Evolutionary conservation across 1,284 basidiomycete genomes (phyloP), one percentile per base, ranked within the genome.

Genomic region (Leccinum fuscescens): DNA sequence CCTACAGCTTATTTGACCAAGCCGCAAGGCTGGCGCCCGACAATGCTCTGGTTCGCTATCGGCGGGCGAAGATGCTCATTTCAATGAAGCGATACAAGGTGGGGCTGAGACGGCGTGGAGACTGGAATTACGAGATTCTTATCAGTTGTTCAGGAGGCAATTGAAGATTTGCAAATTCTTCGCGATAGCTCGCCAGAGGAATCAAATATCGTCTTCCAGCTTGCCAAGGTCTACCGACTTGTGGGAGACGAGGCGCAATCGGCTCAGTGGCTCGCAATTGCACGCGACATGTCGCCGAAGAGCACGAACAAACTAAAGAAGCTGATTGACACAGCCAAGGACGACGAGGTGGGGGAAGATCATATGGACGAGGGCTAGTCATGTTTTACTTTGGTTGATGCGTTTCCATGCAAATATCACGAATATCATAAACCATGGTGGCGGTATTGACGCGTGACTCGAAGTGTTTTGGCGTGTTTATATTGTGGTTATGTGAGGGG

Each of bases 121-220:
- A 59, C 53, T 39, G 54, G 51, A 51, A 58, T 61, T 60, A 67
- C 66, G 66, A 55, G 37, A 65, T 60, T 67, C 67, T 73, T 75
- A 67, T 72, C 67, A 63, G 63, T 64, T 62, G 65, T 66, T 60
- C 50, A 95, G 93, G 79, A 81, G 57, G 93, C 95, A 17, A 84
- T 94, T 53, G 74, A 82, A 62, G 92, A 93, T 72, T 82, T 98
- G 66, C 86, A 93, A 75, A 79, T 82, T 59, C 83, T 98, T 54
- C 82, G 87, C 65, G 87, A 86, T 69, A 80, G 85, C 61, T 91
- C 93, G 33, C 94, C 95, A 11, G 93, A 95, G 72, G 95, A 98
- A 79, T 90, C 93, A 61, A 96, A 96, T 76, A 91, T 98, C 57
- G 86, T 95, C 63, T 96, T 96, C 82, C 88, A 96, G 74, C 85